Evolutionary conservation across 495 filamentous ascomycete genomes (phyloP).

Genomic region (Neurospora sp.): DNA sequence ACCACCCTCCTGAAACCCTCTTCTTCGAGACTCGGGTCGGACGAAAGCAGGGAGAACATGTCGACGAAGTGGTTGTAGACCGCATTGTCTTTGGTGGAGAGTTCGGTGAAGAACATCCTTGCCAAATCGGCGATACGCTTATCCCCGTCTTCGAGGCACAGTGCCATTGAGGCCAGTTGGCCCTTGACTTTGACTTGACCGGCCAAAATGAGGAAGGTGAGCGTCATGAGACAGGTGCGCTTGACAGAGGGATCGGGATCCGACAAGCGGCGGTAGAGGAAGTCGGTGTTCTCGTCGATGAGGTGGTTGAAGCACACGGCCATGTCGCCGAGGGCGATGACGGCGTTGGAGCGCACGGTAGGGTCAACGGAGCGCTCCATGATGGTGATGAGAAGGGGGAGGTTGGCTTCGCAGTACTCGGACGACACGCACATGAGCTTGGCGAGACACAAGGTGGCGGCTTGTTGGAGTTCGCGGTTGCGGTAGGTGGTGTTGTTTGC

Average conservation of each 20-base stretch:
- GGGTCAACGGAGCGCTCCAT: constrained; percentile 87
- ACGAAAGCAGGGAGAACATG: constrained; percentile 90
- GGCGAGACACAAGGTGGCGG: constrained; percentile 90
- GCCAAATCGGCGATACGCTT: constrained; percentile 87
- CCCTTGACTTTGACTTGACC: constrained; percentile 99
- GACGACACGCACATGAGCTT: constrained; percentile 96
- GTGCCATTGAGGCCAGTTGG: constrained; percentile 98
- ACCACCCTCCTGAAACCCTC: constrained; percentile 74
- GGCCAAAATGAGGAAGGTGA: constrained; percentile 94
- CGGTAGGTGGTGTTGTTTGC: constrained; percentile 85
- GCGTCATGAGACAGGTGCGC: constrained; percentile 94
- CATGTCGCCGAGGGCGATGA: constrained; percentile 97
- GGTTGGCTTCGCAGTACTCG: constrained; percentile 89
- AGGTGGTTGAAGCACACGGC: constrained; percentile 99
- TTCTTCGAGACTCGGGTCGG: constrained; percentile 72
- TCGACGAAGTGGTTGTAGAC: constrained; percentile 99
- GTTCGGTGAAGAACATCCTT: constrained; percentile 96
- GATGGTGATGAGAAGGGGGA: constrained; percentile 92
- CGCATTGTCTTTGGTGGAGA: constrained; percentile 95
- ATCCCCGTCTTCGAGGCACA: constrained; percentile 92
- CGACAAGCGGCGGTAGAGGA: constrained; percentile 85
- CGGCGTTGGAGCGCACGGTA: constrained; percentile 86
- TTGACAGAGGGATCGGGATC: constrained; percentile 86
- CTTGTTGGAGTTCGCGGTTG: constrained; percentile 79
- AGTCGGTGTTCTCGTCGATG: constrained; percentile 98